Percentiles rank a stretch among this genome's conserved stretches.
phyloP scores from a whole-genome alignment of 768 basidiomycete genomes.

The Gautieria morchelliformis region DNA sequence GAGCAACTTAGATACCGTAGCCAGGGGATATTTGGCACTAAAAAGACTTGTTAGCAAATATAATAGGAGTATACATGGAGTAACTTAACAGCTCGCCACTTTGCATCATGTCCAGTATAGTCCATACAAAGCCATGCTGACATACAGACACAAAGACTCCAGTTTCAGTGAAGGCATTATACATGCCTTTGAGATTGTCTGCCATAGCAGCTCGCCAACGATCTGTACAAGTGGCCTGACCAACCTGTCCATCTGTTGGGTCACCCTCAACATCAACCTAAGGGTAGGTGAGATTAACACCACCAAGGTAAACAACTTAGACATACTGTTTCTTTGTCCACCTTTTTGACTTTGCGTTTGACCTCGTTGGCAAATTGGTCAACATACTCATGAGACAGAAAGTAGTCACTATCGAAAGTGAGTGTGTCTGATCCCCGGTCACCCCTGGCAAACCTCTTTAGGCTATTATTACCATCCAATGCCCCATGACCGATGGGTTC shows the following conservation, averaged over 20 bases:
- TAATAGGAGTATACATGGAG: background rate
- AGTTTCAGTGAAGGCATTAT: slow-evolving; percentile 26
- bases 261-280: slow-evolving; percentile 11
- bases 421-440: slow-evolving; percentile 15
- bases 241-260: background rate
- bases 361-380: slow-evolving; percentile 24
- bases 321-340: background rate
- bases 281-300: slow-evolving; percentile 10
- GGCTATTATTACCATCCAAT: slow-evolving; percentile 15
- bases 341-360: background rate
- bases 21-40: slow-evolving; percentile 23
- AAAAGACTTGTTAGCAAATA: background rate
- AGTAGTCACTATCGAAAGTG: slow-evolving; percentile 20
- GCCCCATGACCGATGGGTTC: slow-evolving; percentile 11
- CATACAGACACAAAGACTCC: no score
- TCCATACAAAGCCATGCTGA: slow-evolving; percentile 23
- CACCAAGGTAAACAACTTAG: background rate
- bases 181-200: slow-evolving; percentile 17
- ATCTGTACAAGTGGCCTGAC: background rate
- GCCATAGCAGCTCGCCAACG: background rate
- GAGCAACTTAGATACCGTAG: slow-evolving; percentile 16
- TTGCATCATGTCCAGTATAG: slow-evolving; percentile 23
- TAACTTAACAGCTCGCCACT: slow-evolving; percentile 30
- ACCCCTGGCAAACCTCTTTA: slow-evolving; percentile 19
- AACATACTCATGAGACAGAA: slow-evolving; percentile 17